Base-by-base conservation (phyloP, 2,329 filamentous ascomycete species). In the Clarireedia monteithiana region DNA sequence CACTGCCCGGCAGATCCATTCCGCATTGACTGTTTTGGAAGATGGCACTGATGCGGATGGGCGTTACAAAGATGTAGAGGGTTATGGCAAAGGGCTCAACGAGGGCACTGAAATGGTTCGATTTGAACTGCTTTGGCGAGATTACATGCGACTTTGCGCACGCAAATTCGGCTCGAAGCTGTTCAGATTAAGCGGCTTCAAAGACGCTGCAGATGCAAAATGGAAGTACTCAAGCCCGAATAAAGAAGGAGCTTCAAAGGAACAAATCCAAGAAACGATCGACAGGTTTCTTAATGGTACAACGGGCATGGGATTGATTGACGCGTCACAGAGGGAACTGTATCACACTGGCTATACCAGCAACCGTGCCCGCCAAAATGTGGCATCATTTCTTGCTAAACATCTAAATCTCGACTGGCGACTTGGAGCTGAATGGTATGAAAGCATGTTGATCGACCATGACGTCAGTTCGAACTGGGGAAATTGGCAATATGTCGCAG, bases 401-500 rank as follows among this genome's bases (percentile, higher is more conserved):
- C 86, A 89, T 59, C 73, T 91, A 3, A 77, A 78, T 1, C 83
- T 92, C 23, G 88, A 92, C 69, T 94, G 89, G 89, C 80, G 87
- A 0, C 77, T 88, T 14, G 89, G 88, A 0, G 89, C 88, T 0
- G 88, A 91, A 67, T 92, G 86, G 86, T 92, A 91, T 66, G 88
- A 92, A 67, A 81, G 79, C 66, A 73, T 87, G 66, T 75, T 91
- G 3, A 75, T 85, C 30, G 89, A 94, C 67, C 90, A 91, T 67
- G 88, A 92, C 62, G 78, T 87, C 0, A 82, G 80, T 14, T 86
- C 79, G 58, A 91, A 91, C 62, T 92, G 87, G 87, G 83, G 83
- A 9, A 91, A 90, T 64, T 91, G 88, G 88, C 87, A 91, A 68
- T 92, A 92, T 59, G 81, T 89, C 0, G 79, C 88, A 0, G 88